phyloP scores from a whole-genome alignment of 108 stramenopile species.

The Cyclotella baltica region DNA sequence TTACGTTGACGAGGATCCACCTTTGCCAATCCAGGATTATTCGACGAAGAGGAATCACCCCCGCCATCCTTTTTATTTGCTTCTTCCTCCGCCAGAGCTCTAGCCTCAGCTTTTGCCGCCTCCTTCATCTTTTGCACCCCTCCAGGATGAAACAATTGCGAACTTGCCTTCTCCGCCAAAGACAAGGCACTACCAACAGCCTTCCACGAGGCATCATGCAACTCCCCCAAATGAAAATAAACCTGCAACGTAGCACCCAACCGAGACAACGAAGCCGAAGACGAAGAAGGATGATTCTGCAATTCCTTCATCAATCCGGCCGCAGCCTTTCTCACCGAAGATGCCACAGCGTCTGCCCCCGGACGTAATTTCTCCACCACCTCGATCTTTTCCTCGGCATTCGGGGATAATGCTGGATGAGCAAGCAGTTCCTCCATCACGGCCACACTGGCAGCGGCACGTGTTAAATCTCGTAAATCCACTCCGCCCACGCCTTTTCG shows the following conservation, averaged over 20 bases:
- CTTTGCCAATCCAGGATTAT: conserved; percentile 32
- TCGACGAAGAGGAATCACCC: conserved; percentile 35
- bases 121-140: conserved; percentile 50
- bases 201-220: conserved; percentile 82
- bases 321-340: conserved; percentile 67
- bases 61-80: conserved; percentile 50
- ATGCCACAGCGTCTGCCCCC: conserved; percentile 27
- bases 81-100: conserved; percentile 54
- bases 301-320: conserved; percentile 65
- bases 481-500: conserved; percentile 8
- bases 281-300: conserved; percentile 50
- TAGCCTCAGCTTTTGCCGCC: conserved; percentile 45
- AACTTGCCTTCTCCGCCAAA: conserved; percentile 58
- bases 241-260: conserved; percentile 87
- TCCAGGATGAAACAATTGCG: conserved; percentile 46
- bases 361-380: conserved; percentile 66
- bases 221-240: conserved; percentile 84
- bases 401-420: conserved; percentile 54
- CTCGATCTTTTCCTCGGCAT: conserved; percentile 47
- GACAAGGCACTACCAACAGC: conserved; percentile 68
- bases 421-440: conserved; percentile 78
- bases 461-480: conserved; percentile 82
- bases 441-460: conserved; percentile 83
- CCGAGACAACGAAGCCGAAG: conserved; percentile 43
- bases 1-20: conserved; percentile 56